Base-by-base conservation (phyloP, 352 stramenopile species). In the Globisporangium sylvaticum region DNA sequence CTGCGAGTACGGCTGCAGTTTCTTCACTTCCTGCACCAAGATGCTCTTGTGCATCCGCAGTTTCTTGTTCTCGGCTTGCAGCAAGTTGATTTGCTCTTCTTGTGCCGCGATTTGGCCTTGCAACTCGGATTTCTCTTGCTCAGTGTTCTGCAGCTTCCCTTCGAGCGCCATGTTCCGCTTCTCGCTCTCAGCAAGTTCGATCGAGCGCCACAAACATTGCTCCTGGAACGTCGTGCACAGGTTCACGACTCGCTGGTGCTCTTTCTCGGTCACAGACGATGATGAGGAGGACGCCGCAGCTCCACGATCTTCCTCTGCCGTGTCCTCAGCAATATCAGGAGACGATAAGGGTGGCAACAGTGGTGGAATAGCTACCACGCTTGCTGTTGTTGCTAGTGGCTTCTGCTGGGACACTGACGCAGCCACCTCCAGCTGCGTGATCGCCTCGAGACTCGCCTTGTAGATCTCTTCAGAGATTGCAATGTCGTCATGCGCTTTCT, bases 171-270 rank as follows among this genome's bases (percentile, higher is more conserved):
- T 67, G 25, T 67, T 65, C 8, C 80, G 75, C 56, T 78, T 74
- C 63, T 90, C 77, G 37, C 84, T 82, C 66, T 92, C 81, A 15
- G 77, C 76, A 31, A 80, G 78, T 64, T 92, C 81, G 25, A 92
- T 81, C 3, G 82, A 88, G 31, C 78, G 77, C 83, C 81, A 92
- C n/a, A 92, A 65, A 76, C 83, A 88, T 70, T 92, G 81, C 63
- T 92, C 76, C 66, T 92, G 83, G 63, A 92, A 90, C n/a, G 73
- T 73, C 18, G 80, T 82, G 34, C 83, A 89, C 42, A 90, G 65
- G 64, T 68, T 69, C 62, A 81, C 71, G 46, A 79, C 66, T 1
- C 75, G 75, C 59, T 90, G 69, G 20, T 82, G 67, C 63, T 81
- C 68, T 18, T 67, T 76, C 10, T 77, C 75, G 52, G 57, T 50